Evolutionary conservation across 257 asterid genomes (phyloP), one percentile per base, ranked within the genome.

Genomic region (Scutellaria minor): DNA sequence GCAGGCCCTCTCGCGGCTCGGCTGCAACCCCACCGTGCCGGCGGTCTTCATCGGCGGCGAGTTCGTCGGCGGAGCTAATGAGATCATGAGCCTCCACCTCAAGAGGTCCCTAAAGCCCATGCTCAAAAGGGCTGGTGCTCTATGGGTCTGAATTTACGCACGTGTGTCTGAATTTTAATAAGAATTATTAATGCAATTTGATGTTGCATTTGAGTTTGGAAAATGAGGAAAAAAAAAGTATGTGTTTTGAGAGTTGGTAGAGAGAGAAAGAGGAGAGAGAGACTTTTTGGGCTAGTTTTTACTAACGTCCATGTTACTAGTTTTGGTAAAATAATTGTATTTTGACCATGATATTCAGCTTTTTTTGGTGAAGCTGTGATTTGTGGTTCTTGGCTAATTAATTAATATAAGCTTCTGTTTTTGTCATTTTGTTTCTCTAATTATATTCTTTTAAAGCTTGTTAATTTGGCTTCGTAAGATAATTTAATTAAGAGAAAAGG

Each of bases 41-140:
- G 84, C 85, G 1, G 88, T 85, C 53, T 85, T 80, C 84, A 80
- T 85, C 0, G 87, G 87, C 0, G 87, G 89, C 0, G 83, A 82
- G 22, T 75, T 85, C 4, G 84, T 85, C 7, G 89, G 89, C 14
- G 89, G 89, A 27, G 77, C 84, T 0, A 78, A 82, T 46, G 89
- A 85, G 77, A 40, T 85, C 65, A 82, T 85, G 84, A 85, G 83
- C 71, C 87, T 79, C 41, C 89, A 85, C 18, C 83, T 85, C 66
- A 75, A 72, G 51, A 58, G 84, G 63, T 63, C 84, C 50, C 11
- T 84, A 6, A 82, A 71, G 85, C 86, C 89, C 67, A 84, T 82
- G 89, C 89, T 85, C 51, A 78, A 72, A 31, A 64, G 80, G 76
- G 87, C 87, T 12, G 87, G 89, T 4, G 89, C 84, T 27, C 52